Percentiles rank a stretch among this genome's conserved stretches.
Evolutionary conservation across 345 rosid genomes (phyloP).

Genomic region (Gossypium australe): DNA sequence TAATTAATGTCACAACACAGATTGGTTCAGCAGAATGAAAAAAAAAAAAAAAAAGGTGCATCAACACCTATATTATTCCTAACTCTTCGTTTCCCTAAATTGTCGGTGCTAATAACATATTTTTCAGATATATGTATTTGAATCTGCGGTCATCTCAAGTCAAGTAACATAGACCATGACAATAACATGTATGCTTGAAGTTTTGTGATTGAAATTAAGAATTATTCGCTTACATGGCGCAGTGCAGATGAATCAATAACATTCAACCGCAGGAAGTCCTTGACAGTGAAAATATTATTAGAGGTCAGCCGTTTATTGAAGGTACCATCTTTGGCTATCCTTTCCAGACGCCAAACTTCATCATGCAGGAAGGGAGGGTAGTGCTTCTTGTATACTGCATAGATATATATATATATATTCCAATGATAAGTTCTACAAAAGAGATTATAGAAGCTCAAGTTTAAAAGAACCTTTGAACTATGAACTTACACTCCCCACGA

Average conservation of each 20-base stretch:
- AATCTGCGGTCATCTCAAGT: background rate
- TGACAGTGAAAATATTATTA: constrained; percentile 24
- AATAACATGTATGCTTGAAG: background rate
- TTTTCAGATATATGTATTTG: background rate
- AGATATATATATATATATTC: background rate
- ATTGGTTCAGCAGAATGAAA: constrained; percentile 1
- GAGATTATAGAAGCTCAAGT: background rate
- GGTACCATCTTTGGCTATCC: constrained; percentile 61
- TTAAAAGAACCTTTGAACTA: background rate
- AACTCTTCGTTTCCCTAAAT: background rate
- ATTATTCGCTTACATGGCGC: constrained; percentile 35
- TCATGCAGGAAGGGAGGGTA: constrained; percentile 56
- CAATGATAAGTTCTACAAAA: background rate
- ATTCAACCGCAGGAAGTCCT: constrained; percentile 35
- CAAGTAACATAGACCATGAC: background rate
- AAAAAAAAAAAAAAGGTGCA: background rate
- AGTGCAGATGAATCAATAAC: constrained; percentile 19
- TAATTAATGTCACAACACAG: background rate
- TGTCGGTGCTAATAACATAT: no score
- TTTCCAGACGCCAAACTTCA: constrained; percentile 71
- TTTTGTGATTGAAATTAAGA: background rate
- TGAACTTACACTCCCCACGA: constrained; percentile 72
- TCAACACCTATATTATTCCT: background rate
- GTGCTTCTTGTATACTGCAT: constrained; percentile 64
- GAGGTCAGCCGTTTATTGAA: constrained; percentile 33